Conservation (phyloP, 2,329 filamentous ascomycete genomes). For the Fusarium secorum region DNA sequence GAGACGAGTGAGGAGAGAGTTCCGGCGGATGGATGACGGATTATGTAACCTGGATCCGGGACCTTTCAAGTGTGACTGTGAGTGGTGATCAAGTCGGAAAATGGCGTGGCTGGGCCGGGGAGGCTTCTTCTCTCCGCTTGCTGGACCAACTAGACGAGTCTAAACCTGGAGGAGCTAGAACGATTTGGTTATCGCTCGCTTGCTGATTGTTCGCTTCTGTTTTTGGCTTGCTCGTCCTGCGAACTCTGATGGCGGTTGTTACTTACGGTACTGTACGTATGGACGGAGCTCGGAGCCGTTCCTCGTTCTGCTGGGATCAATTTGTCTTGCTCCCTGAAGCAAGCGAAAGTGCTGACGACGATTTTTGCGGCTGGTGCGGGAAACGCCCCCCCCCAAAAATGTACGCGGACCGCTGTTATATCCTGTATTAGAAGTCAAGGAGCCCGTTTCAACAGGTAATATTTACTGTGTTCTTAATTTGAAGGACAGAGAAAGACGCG, state of each 20-base stretch:
- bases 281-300: conserved; percentile 22
- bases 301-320: conserved; percentile 9
- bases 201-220: conserved; percentile 23
- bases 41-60: conserved; percentile 42
- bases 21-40: conserved; percentile 36
- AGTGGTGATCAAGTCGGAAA: conserved; percentile 37
- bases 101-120: conserved; percentile 43
- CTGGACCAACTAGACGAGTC: conserved; percentile 14
- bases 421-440: not conserved
- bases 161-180: conserved; percentile 1
- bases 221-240: conserved; percentile 7
- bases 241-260: conserved; percentile 8
- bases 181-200: conserved; percentile 16
- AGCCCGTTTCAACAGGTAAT: conserved; percentile 2
- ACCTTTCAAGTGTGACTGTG: conserved; percentile 25
- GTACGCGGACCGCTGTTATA: not conserved
- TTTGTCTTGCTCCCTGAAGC: conserved; percentile 3
- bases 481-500: conserved; percentile 18
- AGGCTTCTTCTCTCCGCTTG: conserved; percentile 26
- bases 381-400: not conserved
- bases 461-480: conserved; percentile 24
- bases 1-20: conserved; percentile 38
- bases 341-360: conserved; percentile 11
- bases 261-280: conserved; percentile 2
- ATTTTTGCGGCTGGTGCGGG: conserved; percentile 7